Evolutionary conservation across 1,284 basidiomycete genomes (phyloP).

Genomic region (Trichosporon coremiiforme): DNA sequence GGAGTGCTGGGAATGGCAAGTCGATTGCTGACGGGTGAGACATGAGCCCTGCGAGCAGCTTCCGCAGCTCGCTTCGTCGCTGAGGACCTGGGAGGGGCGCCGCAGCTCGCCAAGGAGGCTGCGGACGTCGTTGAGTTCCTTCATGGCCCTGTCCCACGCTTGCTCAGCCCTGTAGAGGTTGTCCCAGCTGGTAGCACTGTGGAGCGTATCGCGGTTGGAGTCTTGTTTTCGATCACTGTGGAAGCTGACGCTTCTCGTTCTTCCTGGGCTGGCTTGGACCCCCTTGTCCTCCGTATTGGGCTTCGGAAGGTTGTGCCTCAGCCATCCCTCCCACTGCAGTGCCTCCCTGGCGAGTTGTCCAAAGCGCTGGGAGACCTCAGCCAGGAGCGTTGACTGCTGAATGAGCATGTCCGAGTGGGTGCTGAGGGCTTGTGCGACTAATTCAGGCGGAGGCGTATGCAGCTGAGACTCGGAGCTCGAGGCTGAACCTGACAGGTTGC

Average conservation of each 20-base stretch:
- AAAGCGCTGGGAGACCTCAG: neutral
- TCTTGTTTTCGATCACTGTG: neutral
- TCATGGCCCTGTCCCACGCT: neutral
- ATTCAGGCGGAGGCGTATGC: neutral
- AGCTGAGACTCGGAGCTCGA: neutral
- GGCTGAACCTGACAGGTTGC: neutral
- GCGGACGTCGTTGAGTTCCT: neutral
- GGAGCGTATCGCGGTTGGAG: neutral
- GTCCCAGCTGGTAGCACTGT: neutral
- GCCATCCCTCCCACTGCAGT: neutral
- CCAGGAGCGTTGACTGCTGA: neutral
- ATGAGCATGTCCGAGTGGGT: neutral
- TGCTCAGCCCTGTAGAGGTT: neutral
- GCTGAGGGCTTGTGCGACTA: neutral
- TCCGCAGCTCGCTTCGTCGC: neutral
- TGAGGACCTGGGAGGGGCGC: neutral
- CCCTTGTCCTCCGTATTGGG: neutral
- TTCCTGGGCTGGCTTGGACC: neutral
- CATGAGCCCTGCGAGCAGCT: neutral
- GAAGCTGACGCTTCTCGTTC: neutral
- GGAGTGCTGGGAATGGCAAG: neutral
- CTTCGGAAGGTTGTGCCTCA: neutral
- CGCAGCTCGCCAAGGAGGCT: neutral
- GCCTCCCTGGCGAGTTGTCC: neutral
- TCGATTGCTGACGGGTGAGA: neutral